Evolutionary conservation across 2,329 filamentous ascomycete species (phyloP), one percentile per base, ranked within the genome.

Genomic region (Neocucurbitaria cava): DNA sequence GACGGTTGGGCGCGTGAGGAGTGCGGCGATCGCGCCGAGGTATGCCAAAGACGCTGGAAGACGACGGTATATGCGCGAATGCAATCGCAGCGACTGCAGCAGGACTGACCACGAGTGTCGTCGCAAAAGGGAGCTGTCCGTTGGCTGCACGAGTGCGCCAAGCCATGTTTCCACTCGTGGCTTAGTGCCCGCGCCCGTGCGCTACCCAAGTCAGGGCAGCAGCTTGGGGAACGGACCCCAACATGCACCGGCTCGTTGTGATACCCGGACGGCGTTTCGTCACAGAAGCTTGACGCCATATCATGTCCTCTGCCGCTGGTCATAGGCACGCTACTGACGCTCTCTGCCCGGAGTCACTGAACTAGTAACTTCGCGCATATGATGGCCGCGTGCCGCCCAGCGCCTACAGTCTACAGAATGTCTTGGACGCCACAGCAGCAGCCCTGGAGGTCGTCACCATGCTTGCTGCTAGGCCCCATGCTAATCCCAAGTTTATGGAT

Each of bases 101-200:
- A 26, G 18, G 36, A 38, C 45, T 26, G 31, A 42, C 33, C n/a
- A 35, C 46, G 28, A 30, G 45, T 43, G 46, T 49, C 46, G 54
- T 50, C 54, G 47, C 24, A 53, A 53, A 58, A 55, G 57, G 52
- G 63, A 62, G 59, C 52, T 62, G 55, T 58, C 45, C 51, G 45
- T 47, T 48, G 49, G 40, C 33, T 42, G 48, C 46, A 39, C 17
- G n/a, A 38, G 39, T 23, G 48, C 26, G 49, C 55, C 57, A 58
- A 59, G 57, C n/a, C 46, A 20, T 35, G 17, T 44, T n/a, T n/a
- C 40, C 24, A 20, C 9, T 6, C n/a, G 15, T 6, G 18, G 42
- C n/a, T 24, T 45, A 31, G 42, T 24, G 17, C 15, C 47, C 52
- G 46, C 17, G 33, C 30, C 36, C 38, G 13, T 26, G 23, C 38